Evolutionary conservation across 2,329 filamentous ascomycete genomes (phyloP).

Genomic region (Colletotrichum shisoi): DNA sequence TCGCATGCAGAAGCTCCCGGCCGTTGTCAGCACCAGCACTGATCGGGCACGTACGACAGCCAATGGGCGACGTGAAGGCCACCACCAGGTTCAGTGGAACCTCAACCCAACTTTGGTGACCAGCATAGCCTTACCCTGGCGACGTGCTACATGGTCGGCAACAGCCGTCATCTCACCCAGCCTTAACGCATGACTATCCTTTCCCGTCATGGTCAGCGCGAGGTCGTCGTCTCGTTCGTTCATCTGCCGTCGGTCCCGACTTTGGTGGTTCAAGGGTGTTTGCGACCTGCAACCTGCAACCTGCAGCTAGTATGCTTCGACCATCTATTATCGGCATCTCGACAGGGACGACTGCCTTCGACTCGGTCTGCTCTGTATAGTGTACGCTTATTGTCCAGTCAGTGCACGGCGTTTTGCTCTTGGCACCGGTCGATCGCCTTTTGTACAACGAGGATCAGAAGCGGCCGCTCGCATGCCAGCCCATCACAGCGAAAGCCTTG

Average conservation of each 20-base stretch:
- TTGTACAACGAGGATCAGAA: constrained; percentile 18
- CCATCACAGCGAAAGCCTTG: constrained; percentile 28
- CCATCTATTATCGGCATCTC: constrained; percentile 36
- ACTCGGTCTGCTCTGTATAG: constrained; percentile 15
- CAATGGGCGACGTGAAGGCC: constrained; percentile 32
- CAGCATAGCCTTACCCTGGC: constrained; percentile 37
- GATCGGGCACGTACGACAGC: constrained; percentile 36
- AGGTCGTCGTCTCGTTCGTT: constrained; percentile 14
- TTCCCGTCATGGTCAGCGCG: constrained; percentile 32
- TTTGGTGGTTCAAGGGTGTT: constrained; percentile 19
- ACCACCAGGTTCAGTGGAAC: constrained; percentile 26
- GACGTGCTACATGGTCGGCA: constrained; percentile 1
- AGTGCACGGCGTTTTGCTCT: constrained; percentile 13
- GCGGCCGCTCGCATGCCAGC: constrained; percentile 24
- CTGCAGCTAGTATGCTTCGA: constrained; percentile 2
- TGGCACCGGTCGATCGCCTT: constrained; percentile 25
- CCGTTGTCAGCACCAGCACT: constrained; percentile 32
- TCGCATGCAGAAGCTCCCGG: constrained; percentile 37
- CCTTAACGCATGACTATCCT: constrained; percentile 32
- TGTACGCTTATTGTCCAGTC: constrained; percentile 31
- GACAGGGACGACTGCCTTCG: constrained; percentile 28
- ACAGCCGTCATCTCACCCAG: constrained; percentile 18
- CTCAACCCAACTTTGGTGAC: constrained; percentile 18
- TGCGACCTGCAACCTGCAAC: constrained; percentile 5
- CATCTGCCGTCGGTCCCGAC: constrained; percentile 9